Evolutionary conservation across 768 basidiomycete species (phyloP).

Genomic region (Hygrophorus russula): DNA sequence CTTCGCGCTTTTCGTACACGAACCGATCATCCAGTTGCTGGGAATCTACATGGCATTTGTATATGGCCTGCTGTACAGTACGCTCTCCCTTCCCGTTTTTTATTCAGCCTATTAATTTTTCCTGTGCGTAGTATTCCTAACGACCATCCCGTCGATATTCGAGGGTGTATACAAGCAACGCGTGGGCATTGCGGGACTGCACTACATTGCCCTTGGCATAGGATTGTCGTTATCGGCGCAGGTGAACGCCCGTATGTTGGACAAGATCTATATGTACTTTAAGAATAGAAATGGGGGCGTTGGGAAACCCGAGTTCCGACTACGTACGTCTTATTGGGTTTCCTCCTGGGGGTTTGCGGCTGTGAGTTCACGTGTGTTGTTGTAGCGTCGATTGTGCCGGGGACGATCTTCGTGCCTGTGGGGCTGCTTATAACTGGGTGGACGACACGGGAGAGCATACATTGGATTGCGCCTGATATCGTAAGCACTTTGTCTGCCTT

Average conservation of each 20-base stretch:
- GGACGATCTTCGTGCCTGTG: constrained; percentile 46
- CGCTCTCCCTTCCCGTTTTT: constrained; percentile 12
- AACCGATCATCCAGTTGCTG: constrained; percentile 59
- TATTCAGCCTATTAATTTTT: background rate
- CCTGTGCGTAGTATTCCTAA: constrained; percentile 45
- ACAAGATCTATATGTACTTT: too few relatives aligned
- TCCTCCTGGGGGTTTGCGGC: too few relatives aligned
- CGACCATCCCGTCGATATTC: constrained; percentile 53
- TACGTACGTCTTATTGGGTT: too few relatives aligned
- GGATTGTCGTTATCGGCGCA: constrained; percentile 48
- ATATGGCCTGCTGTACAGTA: constrained; percentile 52
- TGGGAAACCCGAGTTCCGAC: too few relatives aligned
- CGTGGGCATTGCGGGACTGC: constrained; percentile 49
- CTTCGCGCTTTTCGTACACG: constrained; percentile 45
- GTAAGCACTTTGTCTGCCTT: constrained; percentile 23
- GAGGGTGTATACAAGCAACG: constrained; percentile 39
- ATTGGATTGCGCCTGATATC: constrained; percentile 66
- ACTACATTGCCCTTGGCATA: constrained; percentile 63
- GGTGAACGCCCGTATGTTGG: background rate
- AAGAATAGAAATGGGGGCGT: too few relatives aligned
- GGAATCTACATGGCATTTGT: constrained; percentile 60
- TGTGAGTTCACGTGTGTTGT: too few relatives aligned
- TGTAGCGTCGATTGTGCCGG: constrained; percentile 28
- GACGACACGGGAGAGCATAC: constrained; percentile 42
- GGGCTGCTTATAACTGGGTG: constrained; percentile 66